Percentiles rank a stretch among this genome's conserved stretches.
Evolutionary conservation across 352 stramenopile genomes (phyloP).

Genomic region (Globisporangium acanthophoron): DNA sequence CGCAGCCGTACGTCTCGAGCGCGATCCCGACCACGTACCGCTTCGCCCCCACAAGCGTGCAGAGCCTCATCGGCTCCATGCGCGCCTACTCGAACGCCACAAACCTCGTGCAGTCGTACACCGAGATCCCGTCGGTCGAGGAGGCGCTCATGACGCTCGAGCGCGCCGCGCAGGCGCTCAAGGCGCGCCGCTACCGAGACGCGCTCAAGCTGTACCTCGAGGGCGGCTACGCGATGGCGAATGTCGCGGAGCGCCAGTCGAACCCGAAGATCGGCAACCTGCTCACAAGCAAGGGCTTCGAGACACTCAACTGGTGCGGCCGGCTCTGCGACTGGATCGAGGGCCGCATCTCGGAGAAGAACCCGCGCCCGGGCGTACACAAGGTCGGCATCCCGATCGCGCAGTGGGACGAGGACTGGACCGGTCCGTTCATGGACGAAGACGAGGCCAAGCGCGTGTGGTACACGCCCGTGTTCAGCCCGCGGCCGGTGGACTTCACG

Average conservation of each 20-base stretch:
- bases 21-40: constrained; percentile 61
- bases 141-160: constrained; percentile 73
- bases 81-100: constrained; percentile 72
- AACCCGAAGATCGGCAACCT: constrained; percentile 85
- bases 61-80: constrained; percentile 76
- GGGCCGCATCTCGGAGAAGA: constrained; percentile 67
- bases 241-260: constrained; percentile 69
- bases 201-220: constrained; percentile 81
- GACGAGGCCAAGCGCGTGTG: constrained; percentile 71
- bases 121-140: constrained; percentile 68
- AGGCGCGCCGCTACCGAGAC: constrained; percentile 63
- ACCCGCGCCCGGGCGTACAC: constrained; percentile 66
- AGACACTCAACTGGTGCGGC: constrained; percentile 84
- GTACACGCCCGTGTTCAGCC: constrained; percentile 80
- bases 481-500: constrained; percentile 65
- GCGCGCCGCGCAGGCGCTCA: constrained; percentile 51
- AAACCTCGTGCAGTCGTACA: constrained; percentile 70
- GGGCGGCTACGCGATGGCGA: constrained; percentile 79
- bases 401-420: constrained; percentile 74
- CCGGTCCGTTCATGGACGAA: constrained; percentile 61
- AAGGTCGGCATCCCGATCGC: constrained; percentile 70
- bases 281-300: constrained; percentile 79
- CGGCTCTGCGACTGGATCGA: constrained; percentile 82
- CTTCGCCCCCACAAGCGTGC: constrained; percentile 54
- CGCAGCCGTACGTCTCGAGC: constrained; percentile 69